Base-by-base conservation (phyloP, 768 basidiomycete genomes). In the Tylopilus sp. region DNA sequence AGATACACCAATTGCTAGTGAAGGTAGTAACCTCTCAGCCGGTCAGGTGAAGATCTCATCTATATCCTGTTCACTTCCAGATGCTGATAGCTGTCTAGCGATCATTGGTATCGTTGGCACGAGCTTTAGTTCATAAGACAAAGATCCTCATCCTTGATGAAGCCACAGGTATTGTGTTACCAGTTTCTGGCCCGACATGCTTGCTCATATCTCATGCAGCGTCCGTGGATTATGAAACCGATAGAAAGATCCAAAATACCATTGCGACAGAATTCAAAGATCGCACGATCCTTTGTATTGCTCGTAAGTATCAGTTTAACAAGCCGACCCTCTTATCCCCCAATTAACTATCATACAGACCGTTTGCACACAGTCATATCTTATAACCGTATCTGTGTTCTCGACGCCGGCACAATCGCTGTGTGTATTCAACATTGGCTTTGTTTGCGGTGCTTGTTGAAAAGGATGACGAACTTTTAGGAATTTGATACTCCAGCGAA, bases 71-170 rank as follows among this genome's bases (percentile, higher is more conserved):
- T 4, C 19, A 33, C 36, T 36, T 6, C 14, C 41, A 7, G 13
- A 37, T 33, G 36, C 37, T 55, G 11, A 55, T 28, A 80, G 83
- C 76, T 78, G 42, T 45, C 55, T 58, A 93, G 83, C 79, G 92
- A 24, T 89, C 86, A 10, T 74, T 96, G 29, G 88, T 96, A n/a
- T 91, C 89, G 3, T 78, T 96, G 28, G 95, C 95, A 16, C 78
- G 95, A 30, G 95, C 94, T 0, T 71, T 97, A 22, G 93, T 96
- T 29, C 90, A 93, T 61, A 81, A 93, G 64, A 79, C 87, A 13
- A 86, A 83, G 65, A 83, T 96, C 31, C 83, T 95, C 44, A 83
- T 97, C 41, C 76, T 98, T 12, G 94, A 97, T 65, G 93, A 95
- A 74, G 92, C 92, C 0, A 94, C 92, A 45, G 86, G 82, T 81